Base-by-base conservation (phyloP, 306 rosid species). In the Acacia melanoxylon region DNA sequence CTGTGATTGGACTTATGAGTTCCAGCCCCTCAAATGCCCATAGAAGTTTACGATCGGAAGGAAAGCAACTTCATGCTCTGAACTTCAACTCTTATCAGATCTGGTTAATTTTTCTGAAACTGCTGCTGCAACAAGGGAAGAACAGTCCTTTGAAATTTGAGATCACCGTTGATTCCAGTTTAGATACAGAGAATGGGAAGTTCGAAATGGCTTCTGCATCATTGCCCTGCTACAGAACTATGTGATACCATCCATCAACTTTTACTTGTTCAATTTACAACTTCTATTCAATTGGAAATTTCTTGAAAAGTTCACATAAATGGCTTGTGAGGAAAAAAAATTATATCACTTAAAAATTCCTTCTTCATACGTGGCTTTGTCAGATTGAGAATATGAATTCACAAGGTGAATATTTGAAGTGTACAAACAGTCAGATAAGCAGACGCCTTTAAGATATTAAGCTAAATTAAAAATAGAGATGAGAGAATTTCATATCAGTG, bases 81-180 rank as follows among this genome's bases (percentile, higher is more conserved):
- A 74, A 73, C n/a, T 73, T 78, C 3, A 56, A 56, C 25, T 56
- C 62, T 8, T 86, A 83, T 79, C 77, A 68, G 74, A 79, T 93
- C 20, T 94, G 97, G 97, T 85, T 90, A 71, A 81, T 94, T 76
- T 78, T 94, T 81, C 83, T 95, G 59, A 93, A 88, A 86, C 35
- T 87, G 77, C 83, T 91, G 87, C 83, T 93, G 86, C 86, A 82
- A 37, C 92, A 90, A 86, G 94, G 91, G 78, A 88, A 83, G 66
- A 94, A 93, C 76, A 77, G 89, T 42, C 92, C 97, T 74, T 78
- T 90, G 78, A 89, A 88, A 84, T 87, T 94, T 63, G 89, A 83
- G 86, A 87, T 93, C 66, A 31, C 20, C 45, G 90, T 90, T 75
- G 88, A 90, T 78, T 82, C 90, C 20, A 58, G 56, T 78, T 68